A percentile compares a stretch with the other conserved stretches of the same genome.
Conservation (phyloP, 1,284 basidiomycete genomes). For the Ceraceosorus guamensis region DNA sequence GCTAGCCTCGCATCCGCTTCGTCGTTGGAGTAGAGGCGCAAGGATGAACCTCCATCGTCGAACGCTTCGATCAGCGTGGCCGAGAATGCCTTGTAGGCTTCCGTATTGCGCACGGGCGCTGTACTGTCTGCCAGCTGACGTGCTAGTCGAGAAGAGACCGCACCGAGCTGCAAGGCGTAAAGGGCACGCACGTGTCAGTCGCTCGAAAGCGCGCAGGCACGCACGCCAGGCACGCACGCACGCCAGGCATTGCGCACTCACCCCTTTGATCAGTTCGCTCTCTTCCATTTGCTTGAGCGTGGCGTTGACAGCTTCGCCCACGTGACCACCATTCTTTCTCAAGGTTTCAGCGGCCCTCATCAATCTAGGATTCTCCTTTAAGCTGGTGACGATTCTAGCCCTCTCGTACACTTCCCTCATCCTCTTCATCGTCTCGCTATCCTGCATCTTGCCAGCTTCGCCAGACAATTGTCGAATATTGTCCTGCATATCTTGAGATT, state of each 20-base stretch:
- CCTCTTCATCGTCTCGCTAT: conserved; percentile 90
- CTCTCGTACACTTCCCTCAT: conserved; percentile 86
- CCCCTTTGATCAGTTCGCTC: conserved; percentile 79
- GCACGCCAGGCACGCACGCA: conserved; percentile 8
- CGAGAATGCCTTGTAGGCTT: conserved; percentile 83
- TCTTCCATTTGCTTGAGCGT: conserved; percentile 88
- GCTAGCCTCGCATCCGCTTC: conserved; percentile 67
- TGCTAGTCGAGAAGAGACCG: conserved; percentile 31
- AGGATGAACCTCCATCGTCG: conserved; percentile 80
- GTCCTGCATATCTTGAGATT: conserved; percentile 89
- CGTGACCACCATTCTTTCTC: conserved; percentile 77
- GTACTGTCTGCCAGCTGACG: conserved; percentile 39
- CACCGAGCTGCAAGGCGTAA: conserved; percentile 20
- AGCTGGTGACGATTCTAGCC: conserved; percentile 83
- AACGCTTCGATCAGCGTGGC: conserved; percentile 85
- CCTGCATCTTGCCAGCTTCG: conserved; percentile 92
- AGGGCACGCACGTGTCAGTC: background rate
- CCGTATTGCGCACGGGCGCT: conserved; percentile 72
- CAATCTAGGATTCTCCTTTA: conserved; percentile 90
- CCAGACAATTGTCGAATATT: conserved; percentile 95
- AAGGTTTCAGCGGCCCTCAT: conserved; percentile 85
- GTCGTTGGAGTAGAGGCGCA: conserved; percentile 51
- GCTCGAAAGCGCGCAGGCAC: conserved; percentile 1
- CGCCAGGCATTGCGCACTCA: conserved; percentile 50
- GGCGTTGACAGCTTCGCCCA: conserved; percentile 84